Base-by-base conservation (phyloP, 1,284 basidiomycete species). In the Cerioporus squamosus region DNA sequence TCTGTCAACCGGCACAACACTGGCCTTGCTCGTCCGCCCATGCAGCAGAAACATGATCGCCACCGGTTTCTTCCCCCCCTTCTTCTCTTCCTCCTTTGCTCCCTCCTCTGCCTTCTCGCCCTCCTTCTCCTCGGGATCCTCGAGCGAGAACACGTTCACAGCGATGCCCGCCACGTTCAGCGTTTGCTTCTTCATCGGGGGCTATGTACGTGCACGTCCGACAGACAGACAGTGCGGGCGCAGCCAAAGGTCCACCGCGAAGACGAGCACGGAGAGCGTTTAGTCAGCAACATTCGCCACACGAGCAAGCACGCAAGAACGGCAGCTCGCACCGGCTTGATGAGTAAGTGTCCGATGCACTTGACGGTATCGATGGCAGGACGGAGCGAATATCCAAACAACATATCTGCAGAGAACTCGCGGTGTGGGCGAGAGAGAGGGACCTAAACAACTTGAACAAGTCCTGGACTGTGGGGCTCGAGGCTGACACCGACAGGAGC, bases 41-140 rank as follows among this genome's bases (percentile, higher is more conserved):
- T 91, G 88, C 4, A 91, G 75, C 33, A 88, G 68, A 70, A 90
- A 88, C 39, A 89, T 66, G 9, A 80, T 79, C 7, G 81, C 75
- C 23, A 84, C 70, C 0, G 81, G 77, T 6, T 62, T 58, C 14
- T 68, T 53, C 5, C 63, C 49, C 22, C 55, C 51, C 24, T 6
- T 5, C 26, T 26, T 5, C 40, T 5, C 20, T 17, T 4, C 39
- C 10, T 9, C 26, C 12, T 12, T 24, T 4, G 12, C 18, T 45
- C 18, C 6, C 8, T 63, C 55, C 18, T 62, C 9, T 5, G 1
- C 9, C 38, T 26, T 5, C 40, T 17, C 26, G 17, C 8, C 29
- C 10, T 9, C 26, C 12, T 6, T 26, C 9, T 22, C 24, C 51
- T 36, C 12, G 14, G 26, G 26, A 2, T 62, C 57, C 10, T 50